Percentiles rank a stretch among this genome's conserved stretches.
These are phyloP conservation scores for Apiospora rasikravindrae DNA, from an alignment of 2,329 filamentous ascomycete genomes.

Conservation along the genomic window DNA sequence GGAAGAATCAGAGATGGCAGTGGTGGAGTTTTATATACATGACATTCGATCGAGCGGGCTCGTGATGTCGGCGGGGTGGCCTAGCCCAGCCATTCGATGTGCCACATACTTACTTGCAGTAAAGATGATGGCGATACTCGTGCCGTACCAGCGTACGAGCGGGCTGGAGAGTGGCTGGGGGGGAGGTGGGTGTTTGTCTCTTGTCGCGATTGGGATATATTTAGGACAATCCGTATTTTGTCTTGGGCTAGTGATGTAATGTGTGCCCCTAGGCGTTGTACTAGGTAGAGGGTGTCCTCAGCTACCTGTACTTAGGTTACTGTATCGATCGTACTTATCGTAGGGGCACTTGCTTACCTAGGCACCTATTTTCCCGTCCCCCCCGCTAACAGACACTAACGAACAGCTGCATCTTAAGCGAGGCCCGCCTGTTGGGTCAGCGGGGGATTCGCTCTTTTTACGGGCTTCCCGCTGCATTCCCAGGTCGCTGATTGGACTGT, in stretches of 20 bases:
- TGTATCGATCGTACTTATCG: no score
- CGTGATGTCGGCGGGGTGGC: not conserved
- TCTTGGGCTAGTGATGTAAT: not conserved
- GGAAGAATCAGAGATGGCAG: not conserved
- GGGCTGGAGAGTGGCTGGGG: not conserved
- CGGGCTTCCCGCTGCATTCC: not conserved
- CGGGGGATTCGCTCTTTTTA: not conserved
- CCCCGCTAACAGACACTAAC: not conserved
- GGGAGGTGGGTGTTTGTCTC: not conserved
- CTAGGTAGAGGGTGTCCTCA: no score
- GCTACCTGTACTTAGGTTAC: no score
- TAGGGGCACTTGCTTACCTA: not conserved
- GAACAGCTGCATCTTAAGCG: not conserved
- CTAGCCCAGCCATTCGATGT: constrained; percentile 1
- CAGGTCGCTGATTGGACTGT: not conserved
- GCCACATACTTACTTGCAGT: no score
- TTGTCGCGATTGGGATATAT: not conserved
- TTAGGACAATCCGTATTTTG: constrained; percentile 1
- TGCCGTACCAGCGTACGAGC: not conserved
- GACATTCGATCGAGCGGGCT: not conserved
- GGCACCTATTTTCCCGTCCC: not conserved
- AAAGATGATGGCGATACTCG: not conserved
- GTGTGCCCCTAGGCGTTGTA: not conserved
- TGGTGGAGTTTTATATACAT: constrained; percentile 10
- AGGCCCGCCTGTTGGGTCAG: not conserved